Percentiles rank a stretch among this genome's conserved stretches.
phyloP scores from a whole-genome alignment of 1,284 basidiomycete species.

The Boletus sp. region DNA sequence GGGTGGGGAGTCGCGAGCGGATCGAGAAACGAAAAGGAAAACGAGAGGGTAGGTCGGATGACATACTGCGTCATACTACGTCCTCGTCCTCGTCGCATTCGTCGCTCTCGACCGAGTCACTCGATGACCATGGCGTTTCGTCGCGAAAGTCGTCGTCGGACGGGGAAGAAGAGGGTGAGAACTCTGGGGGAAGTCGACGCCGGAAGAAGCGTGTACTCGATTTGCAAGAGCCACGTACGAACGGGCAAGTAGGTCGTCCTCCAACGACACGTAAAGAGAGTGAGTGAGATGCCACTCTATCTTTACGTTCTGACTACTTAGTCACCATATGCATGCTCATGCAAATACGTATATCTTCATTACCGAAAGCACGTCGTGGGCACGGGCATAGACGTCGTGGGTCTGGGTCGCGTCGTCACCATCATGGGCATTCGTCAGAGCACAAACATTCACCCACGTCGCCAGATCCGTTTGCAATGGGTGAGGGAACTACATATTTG shows the following conservation, averaged over 20 bases:
- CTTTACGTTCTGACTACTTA: neutral
- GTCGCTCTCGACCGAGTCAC: constrained; percentile 8
- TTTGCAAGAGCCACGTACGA: neutral
- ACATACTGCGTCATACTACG: neutral
- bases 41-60: constrained; percentile 1
- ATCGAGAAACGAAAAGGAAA: constrained; percentile 21
- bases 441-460: neutral
- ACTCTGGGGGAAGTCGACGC: constrained; percentile 9
- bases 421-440: constrained; percentile 6
- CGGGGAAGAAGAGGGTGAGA: constrained; percentile 17
- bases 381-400: constrained; percentile 4
- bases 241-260: neutral
- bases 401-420: constrained; percentile 17
- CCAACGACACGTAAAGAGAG: constrained; percentile 17
- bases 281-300: constrained; percentile 4
- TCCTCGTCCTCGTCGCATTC: constrained; percentile 20
- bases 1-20: constrained; percentile 1
- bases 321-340: neutral
- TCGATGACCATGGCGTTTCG: constrained; percentile 5
- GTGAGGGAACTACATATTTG: constrained; percentile 8
- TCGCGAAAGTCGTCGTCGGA: constrained; percentile 13
- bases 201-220: constrained; percentile 26
- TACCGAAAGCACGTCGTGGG: constrained; percentile 12
- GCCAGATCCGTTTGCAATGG: constrained; percentile 22
- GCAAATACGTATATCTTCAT: neutral